Evolutionary conservation across 768 basidiomycete species (phyloP), one percentile per base, ranked within the genome.

Genomic region (Phaeotremella skinneri): DNA sequence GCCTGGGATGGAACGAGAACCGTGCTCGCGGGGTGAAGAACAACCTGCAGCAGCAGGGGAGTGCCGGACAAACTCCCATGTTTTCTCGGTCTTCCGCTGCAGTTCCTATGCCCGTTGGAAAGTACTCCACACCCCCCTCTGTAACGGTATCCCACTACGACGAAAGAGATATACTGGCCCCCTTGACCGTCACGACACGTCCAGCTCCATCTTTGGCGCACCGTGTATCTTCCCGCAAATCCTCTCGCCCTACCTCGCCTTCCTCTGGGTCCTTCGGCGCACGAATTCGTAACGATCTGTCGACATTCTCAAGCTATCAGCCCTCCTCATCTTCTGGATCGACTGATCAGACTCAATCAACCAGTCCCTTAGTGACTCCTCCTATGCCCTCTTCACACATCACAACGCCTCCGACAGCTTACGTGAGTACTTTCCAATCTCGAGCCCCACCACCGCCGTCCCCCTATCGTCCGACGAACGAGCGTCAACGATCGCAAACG

Each of bases 351-450:
- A 14, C 43, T 45, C 7, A 11, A 45, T 6, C 21, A 17, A 21
- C 16, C n/a, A 47, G 5, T 9, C 56, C 43, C 2, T 21, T 69
- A 1, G 34, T 54, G 1, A 66, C 65, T 4, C 65, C 68, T 6
- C 66, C 63, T 2, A 59, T 66, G 50, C 41, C 59, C 21, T 30
- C 49, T 6, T 59, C 61, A 16, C 68, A 70, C 52, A 59, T 73
- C 49, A 68, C 66, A 7, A 73, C 72, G 3, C 69, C 72, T 25
- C 72, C 72, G 2, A 70, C 66, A 26, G 72, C 67, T 1, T 73
- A 73, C 43, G 67, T 67, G 2, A 67, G 66, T 0, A 52, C 59
- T 11, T 61, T 69, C 50, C 63, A 69, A 39, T 32, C 57, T 0
- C 60, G 64, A 6, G 67, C 64, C 3, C 64, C 63, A 2, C 66